Conservation (phyloP, 306 rosid genomes). For the Elaeagnus macrophylla region DNA sequence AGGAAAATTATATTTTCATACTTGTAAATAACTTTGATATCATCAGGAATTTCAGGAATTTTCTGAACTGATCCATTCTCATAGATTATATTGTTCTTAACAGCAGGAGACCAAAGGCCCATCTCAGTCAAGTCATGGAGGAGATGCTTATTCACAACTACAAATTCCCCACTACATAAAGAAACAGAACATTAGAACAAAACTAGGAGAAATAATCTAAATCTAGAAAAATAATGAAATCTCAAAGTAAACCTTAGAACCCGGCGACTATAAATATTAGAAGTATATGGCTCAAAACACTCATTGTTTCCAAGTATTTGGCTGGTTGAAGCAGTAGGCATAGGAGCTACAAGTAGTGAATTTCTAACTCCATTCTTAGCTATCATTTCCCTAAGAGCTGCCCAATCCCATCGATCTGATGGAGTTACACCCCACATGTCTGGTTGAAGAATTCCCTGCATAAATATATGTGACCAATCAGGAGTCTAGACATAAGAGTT, state of each 20-base stretch:
- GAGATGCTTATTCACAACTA: constrained; percentile 86
- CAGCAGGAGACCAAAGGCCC: constrained; percentile 75
- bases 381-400: constrained; percentile 41
- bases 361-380: constrained; percentile 55
- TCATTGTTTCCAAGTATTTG: constrained; percentile 91
- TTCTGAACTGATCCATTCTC: constrained; percentile 72
- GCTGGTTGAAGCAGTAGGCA: constrained; percentile 91
- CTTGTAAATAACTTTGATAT: constrained; percentile 69
- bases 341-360: constrained; percentile 85
- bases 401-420: constrained; percentile 73
- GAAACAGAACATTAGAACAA: constrained; percentile 12
- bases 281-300: constrained; percentile 92
- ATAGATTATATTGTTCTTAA: constrained; percentile 64
- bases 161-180: constrained; percentile 68
- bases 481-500: constrained; percentile 5
- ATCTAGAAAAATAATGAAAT: not conserved
- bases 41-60: constrained; percentile 51
- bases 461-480: constrained; percentile 10
- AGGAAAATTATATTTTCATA: constrained; percentile 22
- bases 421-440: constrained; percentile 85
- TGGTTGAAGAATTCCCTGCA: constrained; percentile 77
- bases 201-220: not conserved
- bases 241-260: constrained; percentile 53
- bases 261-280: constrained; percentile 77
- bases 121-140: constrained; percentile 80